phyloP scores from a whole-genome alignment of 441 rosid species.

The Populus hybrid region DNA sequence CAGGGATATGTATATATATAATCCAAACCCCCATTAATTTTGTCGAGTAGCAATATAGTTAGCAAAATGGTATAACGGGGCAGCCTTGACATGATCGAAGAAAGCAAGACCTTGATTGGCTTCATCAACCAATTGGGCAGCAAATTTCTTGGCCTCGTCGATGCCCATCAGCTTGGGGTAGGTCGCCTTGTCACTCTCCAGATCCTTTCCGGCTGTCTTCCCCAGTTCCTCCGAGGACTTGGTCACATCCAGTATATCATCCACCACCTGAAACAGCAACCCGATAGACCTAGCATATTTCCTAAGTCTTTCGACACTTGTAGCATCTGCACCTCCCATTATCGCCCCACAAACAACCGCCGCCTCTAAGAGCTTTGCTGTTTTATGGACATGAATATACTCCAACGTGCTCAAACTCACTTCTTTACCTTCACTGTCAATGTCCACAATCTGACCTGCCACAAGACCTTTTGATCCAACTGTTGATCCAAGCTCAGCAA shows the following conservation, averaged over 20 bases:
- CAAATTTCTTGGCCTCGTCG: conserved; percentile 66
- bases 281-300: conserved; percentile 67
- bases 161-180: conserved; percentile 84
- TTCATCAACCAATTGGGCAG: conserved; percentile 57
- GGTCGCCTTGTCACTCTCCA: conserved; percentile 48
- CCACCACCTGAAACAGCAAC: conserved; percentile 78
- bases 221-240: conserved; percentile 71
- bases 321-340: conserved; percentile 65
- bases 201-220: conserved; percentile 89
- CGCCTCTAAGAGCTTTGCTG: conserved; percentile 77
- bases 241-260: conserved; percentile 78
- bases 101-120: conserved; percentile 56
- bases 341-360: conserved; percentile 75
- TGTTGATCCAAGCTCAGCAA: conserved; percentile 62
- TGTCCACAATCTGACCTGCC: conserved; percentile 87
- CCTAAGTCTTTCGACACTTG: conserved; percentile 74
- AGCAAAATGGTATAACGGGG: conserved; percentile 75
- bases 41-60: conserved; percentile 71
- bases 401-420: conserved; percentile 66
- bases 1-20: too few relatives aligned
- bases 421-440: conserved; percentile 54
- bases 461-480: conserved; percentile 72
- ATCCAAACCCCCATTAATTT: conserved; percentile 23
- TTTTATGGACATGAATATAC: conserved; percentile 80
- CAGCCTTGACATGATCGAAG: conserved; percentile 65